phyloP scores from a whole-genome alignment of 257 asterid species.

The Echium plantagineum region DNA sequence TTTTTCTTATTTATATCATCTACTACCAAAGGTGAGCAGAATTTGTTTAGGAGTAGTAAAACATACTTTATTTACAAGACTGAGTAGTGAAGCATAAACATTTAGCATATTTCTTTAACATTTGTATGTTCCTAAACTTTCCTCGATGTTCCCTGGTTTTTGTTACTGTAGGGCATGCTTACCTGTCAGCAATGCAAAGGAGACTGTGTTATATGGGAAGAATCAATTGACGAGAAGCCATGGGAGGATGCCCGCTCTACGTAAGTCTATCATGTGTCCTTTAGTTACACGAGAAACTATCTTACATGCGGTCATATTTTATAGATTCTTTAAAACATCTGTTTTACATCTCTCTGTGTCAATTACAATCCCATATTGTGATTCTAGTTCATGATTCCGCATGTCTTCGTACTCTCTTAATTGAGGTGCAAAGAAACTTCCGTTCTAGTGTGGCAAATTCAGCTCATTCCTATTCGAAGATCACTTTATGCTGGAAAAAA shows the following conservation, averaged over 20 bases:
- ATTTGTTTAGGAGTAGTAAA: neutral
- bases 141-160: neutral
- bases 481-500: no score
- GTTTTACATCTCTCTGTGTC: neutral
- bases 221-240: constrained; percentile 79
- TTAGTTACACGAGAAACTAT: neutral
- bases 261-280: constrained; percentile 25
- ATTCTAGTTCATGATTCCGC: neutral
- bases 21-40: neutral
- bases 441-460: neutral
- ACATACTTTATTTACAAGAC: neutral
- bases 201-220: constrained; percentile 97
- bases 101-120: neutral
- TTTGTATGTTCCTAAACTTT: neutral
- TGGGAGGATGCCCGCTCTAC: constrained; percentile 93
- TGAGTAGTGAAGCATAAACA: neutral
- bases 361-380: neutral
- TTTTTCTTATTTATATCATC: neutral
- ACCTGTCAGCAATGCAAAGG: constrained; percentile 77
- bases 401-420: neutral
- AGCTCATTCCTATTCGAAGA: neutral
- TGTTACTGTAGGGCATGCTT: constrained; percentile 43
- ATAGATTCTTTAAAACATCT: no score
- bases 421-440: neutral
- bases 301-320: no score